These are phyloP conservation scores for Blastocystis sp. DNA, from an alignment of 352 stramenopile species.

Conservation along the genomic window DNA sequence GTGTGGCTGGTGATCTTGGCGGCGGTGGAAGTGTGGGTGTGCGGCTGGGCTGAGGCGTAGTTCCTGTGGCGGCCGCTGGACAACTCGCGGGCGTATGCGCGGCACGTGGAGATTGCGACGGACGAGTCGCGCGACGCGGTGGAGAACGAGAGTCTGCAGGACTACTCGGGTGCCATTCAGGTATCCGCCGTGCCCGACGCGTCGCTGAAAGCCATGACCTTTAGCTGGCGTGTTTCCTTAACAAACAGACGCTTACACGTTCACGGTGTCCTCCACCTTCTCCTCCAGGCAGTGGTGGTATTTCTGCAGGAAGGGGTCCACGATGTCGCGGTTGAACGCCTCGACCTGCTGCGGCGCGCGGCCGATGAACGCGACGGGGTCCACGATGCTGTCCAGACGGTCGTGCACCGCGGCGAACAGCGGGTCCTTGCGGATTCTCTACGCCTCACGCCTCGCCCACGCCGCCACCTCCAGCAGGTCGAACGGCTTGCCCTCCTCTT, in stretches of 20 bases:
- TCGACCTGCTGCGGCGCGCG: constrained; percentile 88
- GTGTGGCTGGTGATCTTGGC: too few species aligned
- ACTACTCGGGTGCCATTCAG: too few species aligned
- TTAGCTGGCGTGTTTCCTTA: not conserved
- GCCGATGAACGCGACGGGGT: constrained; percentile 94
- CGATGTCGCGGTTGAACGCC: constrained; percentile 90
- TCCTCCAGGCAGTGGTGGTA: constrained; percentile 63
- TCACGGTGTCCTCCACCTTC: constrained; percentile 56
- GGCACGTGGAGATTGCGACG: too few species aligned
- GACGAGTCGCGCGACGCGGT: too few species aligned
- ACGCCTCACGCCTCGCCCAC: not conserved
- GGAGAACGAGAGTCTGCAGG: too few species aligned
- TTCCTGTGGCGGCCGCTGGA: too few species aligned
- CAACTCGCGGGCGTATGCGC: too few species aligned
- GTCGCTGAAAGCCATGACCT: not conserved
- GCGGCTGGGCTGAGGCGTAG: too few species aligned
- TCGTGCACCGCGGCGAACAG: constrained; percentile 90
- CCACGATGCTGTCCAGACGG: constrained; percentile 88
- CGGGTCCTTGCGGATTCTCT: constrained; percentile 86
- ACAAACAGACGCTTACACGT: constrained; percentile 30
- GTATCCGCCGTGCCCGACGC: not conserved
- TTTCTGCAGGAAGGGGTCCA: constrained; percentile 78
- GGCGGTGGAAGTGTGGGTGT: too few species aligned
- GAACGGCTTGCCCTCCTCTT: constrained; percentile 93
- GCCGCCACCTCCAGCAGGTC: constrained; percentile 85